phyloP scores from a whole-genome alignment of 257 asterid genomes.

The Solanum appendiculatum region DNA sequence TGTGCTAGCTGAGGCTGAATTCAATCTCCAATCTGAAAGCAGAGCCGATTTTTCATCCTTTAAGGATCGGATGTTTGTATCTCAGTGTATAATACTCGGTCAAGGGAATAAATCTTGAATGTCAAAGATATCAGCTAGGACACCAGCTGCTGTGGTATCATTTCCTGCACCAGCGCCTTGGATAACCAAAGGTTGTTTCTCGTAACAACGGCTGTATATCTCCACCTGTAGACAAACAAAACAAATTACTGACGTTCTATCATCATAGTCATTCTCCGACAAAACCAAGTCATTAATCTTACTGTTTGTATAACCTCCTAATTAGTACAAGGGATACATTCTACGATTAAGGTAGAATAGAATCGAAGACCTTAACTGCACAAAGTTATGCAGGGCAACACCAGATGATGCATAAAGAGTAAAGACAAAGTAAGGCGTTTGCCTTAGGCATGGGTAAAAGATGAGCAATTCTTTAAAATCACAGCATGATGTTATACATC shows the following conservation, averaged over 20 bases:
- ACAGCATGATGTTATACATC: too few relatives aligned
- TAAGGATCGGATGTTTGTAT: too few relatives aligned
- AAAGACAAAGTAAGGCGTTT: too few relatives aligned
- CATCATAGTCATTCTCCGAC: too few relatives aligned
- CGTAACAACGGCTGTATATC: conserved; percentile 76
- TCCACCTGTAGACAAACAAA: conserved; percentile 43
- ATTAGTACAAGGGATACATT: neutral
- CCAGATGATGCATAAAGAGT: neutral
- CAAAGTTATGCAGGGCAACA: neutral
- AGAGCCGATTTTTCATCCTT: neutral
- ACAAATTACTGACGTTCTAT: too few relatives aligned
- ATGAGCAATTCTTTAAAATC: too few relatives aligned
- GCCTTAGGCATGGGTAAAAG: too few relatives aligned
- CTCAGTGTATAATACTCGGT: too few relatives aligned
- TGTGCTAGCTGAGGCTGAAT: neutral
- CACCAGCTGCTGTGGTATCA: conserved; percentile 89
- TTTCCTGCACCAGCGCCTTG: conserved; percentile 97
- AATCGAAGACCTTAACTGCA: neutral
- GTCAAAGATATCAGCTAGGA: conserved; percentile 87
- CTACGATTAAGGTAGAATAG: neutral
- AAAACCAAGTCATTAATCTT: too few relatives aligned
- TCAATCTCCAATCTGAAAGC: neutral
- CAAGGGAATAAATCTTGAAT: conserved; percentile 55
- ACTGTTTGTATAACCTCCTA: neutral
- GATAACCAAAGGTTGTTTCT: conserved; percentile 65